Evolutionary conservation across 1,139 yeast species (phyloP), one percentile per base, ranked within the genome.

Genomic region (Taiozyma sp.): DNA sequence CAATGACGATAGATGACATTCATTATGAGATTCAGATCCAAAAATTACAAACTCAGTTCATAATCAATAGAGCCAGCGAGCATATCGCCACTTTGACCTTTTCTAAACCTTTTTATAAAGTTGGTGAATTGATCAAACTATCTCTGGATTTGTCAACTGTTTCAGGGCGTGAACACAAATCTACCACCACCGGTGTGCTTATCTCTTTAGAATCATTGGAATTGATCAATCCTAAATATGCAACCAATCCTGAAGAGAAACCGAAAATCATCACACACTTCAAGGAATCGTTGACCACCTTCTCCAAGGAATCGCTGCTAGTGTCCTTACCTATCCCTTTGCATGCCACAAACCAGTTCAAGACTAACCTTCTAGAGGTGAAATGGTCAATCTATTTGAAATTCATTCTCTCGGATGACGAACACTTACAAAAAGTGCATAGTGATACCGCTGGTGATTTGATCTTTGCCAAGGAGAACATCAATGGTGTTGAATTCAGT

Each of bases 51-150:
- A 65, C 64, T 6, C 67, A 64, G 30, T 71, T 64, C 54, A 56
- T 66, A 22, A 66, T 72, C 4, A 68, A 66, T 44, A 57, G 68
- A 53, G 62, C 68, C 49, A 68, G 71, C 2, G 56, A 64, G 50
- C 52, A 59, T 6, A 60, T 70, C 8, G 63, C 71, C 7, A 62
- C 60, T 19, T 44, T 71, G 26, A 51, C 57, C 1, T 62, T 70
- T 35, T 67, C 73, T 4, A 75, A 76, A 54, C 73, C 78, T 1
- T 73, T 73, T 53, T 80, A 72, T 57, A 76, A 75, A 49, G 56
- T 75, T 11, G 80, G 83, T 1, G 83, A 80, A 40, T 78, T 76
- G 50, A 67, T 79, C 10, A 70, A 70, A 51, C 66, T 77, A 44
- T 62, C 67, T 0, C 59, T 78, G 10, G 63, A 63, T 35, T 37